Conservation (phyloP, 2,329 filamentous ascomycete species). For the Nemania serpens region DNA sequence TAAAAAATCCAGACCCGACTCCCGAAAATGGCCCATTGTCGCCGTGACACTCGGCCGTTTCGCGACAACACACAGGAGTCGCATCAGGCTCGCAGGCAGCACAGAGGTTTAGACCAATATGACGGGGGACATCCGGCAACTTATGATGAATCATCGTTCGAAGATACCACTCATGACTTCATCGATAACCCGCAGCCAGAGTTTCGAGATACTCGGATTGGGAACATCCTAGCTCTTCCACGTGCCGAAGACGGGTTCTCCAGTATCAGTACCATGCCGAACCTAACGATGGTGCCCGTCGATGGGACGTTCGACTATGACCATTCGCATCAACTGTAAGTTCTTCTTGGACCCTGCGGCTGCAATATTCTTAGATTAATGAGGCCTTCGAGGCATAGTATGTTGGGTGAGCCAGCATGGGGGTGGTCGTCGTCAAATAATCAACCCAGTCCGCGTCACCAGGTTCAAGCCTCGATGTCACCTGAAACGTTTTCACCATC, state of each 20-base stretch:
- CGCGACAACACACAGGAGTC: neutral
- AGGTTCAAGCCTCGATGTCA: neutral
- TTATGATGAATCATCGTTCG: neutral
- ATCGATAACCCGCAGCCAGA: neutral
- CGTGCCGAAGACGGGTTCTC: neutral
- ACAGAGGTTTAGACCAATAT: neutral
- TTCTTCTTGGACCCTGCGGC: neutral
- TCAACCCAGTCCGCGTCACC: neutral
- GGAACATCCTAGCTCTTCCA: no score
- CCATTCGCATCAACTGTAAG: slow-evolving; percentile 1
- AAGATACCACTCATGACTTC: neutral
- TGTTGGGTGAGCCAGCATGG: neutral
- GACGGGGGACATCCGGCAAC: neutral
- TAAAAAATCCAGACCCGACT: neutral
- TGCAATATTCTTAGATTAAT: neutral
- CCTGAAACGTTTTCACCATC: neutral
- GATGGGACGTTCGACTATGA: neutral
- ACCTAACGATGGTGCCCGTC: neutral
- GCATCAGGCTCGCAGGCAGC: neutral
- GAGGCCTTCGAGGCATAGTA: neutral
- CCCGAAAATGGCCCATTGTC: slow-evolving; percentile 6
- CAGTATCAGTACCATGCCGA: neutral
- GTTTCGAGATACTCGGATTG: neutral
- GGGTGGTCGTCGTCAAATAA: neutral
- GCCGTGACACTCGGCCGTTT: neutral